These are phyloP conservation scores for Penicillium sp. DNA, from an alignment of 2,329 filamentous ascomycete species.

Conservation along the genomic window DNA sequence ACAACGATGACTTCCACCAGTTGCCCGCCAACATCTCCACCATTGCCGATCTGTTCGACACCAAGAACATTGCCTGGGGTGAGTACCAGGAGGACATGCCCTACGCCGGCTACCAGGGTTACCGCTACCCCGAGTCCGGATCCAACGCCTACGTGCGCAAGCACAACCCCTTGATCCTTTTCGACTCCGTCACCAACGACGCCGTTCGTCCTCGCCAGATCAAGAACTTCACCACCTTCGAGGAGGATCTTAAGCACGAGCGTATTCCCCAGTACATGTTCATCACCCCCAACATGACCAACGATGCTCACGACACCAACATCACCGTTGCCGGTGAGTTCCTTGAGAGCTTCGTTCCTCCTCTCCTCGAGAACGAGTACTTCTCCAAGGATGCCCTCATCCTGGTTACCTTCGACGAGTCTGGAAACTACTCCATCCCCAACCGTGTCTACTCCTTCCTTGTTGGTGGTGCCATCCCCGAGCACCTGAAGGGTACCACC, in stretches of 20 bases:
- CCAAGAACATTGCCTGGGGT: conserved; percentile 65
- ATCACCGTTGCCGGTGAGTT: conserved; percentile 69
- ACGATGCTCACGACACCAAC: conserved; percentile 72
- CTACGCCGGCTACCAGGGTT: conserved; percentile 70
- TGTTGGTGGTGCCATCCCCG: conserved; percentile 71
- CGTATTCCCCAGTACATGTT: conserved; percentile 68
- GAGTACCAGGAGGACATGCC: conserved; percentile 79
- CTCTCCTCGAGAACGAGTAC: conserved; percentile 66
- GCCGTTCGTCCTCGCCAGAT: conserved; percentile 64
- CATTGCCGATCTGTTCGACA: conserved; percentile 68
- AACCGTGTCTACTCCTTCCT: conserved; percentile 73
- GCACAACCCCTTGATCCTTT: conserved; percentile 69
- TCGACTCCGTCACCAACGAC: conserved; percentile 62
- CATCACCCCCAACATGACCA: conserved; percentile 56
- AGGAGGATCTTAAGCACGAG: conserved; percentile 63
- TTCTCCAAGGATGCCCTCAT: conserved; percentile 78
- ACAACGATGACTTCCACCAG: conserved; percentile 64
- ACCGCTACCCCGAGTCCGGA: conserved; percentile 61
- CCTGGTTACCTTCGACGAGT: conserved; percentile 78
- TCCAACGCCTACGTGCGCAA: conserved; percentile 80
- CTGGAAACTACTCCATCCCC: conserved; percentile 63
- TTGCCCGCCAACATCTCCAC: conserved; percentile 64
- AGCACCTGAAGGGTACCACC: conserved; percentile 63
- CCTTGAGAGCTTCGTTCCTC: conserved; percentile 67
- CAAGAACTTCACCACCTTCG: conserved; percentile 73